phyloP scores from a whole-genome alignment of 1,139 yeast species.

The Taphrina communis region DNA sequence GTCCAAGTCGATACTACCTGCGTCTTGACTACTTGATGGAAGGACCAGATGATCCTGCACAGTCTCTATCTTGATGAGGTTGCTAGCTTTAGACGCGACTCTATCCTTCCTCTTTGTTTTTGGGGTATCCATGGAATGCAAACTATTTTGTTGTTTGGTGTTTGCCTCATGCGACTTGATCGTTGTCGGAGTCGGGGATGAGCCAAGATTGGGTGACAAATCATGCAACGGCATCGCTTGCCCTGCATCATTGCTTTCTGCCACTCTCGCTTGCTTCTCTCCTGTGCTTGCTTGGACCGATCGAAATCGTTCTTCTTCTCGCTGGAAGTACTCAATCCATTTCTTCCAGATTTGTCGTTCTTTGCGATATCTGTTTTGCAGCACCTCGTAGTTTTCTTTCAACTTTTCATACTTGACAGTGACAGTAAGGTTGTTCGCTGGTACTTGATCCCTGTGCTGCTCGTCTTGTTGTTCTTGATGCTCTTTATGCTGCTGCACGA shows the following conservation, averaged over 20 bases:
- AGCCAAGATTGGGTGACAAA: background rate
- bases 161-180: background rate
- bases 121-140: background rate
- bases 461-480: background rate
- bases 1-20: slow-evolving; percentile 23
- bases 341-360: slow-evolving; percentile 17
- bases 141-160: background rate
- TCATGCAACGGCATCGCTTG: slow-evolving; percentile 6
- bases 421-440: background rate
- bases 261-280: background rate
- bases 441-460: background rate
- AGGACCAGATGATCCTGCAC: background rate
- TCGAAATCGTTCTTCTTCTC: background rate
- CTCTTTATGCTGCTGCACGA: background rate
- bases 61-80: background rate
- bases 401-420: slow-evolving; percentile 6
- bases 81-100: background rate
- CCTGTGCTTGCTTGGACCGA: background rate
- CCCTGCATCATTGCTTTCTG: background rate
- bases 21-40: slow-evolving; percentile 17
- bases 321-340: slow-evolving; percentile 9
- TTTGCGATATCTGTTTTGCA: slow-evolving; percentile 6
- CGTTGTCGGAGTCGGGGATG: background rate
- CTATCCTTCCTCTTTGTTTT: background rate
- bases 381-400: background rate